Base-by-base conservation (phyloP, 2,329 filamentous ascomycete species). In the Furcasterigmium furcatum region DNA sequence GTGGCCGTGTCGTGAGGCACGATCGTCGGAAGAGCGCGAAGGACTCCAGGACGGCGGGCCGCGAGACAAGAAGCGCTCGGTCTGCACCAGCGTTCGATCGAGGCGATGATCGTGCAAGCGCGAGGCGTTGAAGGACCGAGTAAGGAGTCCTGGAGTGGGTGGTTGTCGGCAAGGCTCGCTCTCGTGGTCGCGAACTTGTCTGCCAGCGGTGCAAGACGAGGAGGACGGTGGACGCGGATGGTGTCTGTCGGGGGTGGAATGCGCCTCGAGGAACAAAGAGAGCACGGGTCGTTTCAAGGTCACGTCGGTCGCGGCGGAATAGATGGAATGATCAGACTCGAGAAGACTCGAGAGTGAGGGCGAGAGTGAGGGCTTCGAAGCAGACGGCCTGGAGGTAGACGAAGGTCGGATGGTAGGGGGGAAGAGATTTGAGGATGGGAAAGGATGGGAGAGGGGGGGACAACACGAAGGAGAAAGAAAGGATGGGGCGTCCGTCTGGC, bases 381-480 rank as follows among this genome's bases (percentile, higher is more conserved):
- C 16, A 12, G 36, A 36, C 43, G 43, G 41, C 45, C 43, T 48
- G 41, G 43, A 40, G 45, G 46, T 45, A 43, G 43, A 24, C 46
- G 44, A 46, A 25, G 39, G 24, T 52, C 44, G 44, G 32, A 43
- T 41, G 38, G 27, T n/a, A 35, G 27, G 20, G 46, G 44, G 46
- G 41, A 51, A 52, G 49, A 52, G 49, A 50, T 47, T 49, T 45
- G 46, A 47, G 48, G 44, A 51, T 43, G 46, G 41, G 51, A 52
- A 43, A 45, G 50, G 50, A 49, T 43, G 49, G 40, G 38, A 24
- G 35, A 39, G 39, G 22, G 39, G 46, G 51, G 44, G 47, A 52
- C 48, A 39, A 51, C 44, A 50, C 47, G 50, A 47, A 44, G 43
- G 46, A 44, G 46, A 43, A 22, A 44, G 40, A 43, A 47, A 44